Evolutionary conservation across 2,329 filamentous ascomycete species (phyloP).

Genomic region (Pestalotiopsis sp.): DNA sequence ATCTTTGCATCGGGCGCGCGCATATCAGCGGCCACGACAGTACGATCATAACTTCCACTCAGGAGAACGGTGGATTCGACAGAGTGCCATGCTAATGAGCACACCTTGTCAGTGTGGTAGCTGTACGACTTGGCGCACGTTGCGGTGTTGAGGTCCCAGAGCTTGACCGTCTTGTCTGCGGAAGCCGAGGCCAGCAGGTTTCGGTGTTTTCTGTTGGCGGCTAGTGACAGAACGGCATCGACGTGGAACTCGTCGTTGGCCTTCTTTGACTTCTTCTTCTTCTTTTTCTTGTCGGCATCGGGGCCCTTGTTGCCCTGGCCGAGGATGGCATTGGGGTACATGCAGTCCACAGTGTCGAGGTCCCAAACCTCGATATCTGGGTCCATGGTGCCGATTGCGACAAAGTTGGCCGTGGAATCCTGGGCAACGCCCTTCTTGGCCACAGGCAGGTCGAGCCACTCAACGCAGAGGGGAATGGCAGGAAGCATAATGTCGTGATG

Average conservation of each 20-base stretch:
- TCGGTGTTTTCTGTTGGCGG: slow-evolving; percentile 89
- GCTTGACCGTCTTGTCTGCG: slow-evolving; percentile 94
- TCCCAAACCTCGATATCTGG: slow-evolving; percentile 99
- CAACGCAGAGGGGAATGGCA: slow-evolving; percentile 90
- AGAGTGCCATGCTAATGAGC: slow-evolving; percentile 91
- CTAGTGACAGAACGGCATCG: slow-evolving; percentile 87
- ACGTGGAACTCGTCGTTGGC: slow-evolving; percentile 92
- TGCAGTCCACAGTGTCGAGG: slow-evolving; percentile 91
- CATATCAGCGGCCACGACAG: slow-evolving; percentile 95
- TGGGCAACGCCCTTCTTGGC: slow-evolving; percentile 66
- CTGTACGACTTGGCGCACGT: slow-evolving; percentile 95
- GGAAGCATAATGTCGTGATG: slow-evolving; percentile 99
- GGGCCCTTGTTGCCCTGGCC: slow-evolving; percentile 67
- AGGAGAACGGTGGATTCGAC: slow-evolving; percentile 85
- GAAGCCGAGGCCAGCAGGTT: slow-evolving; percentile 94
- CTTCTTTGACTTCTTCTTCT: slow-evolving; percentile 88
- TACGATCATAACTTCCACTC: slow-evolving; percentile 93
- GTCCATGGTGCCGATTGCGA: slow-evolving; percentile 95
- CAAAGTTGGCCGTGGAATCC: slow-evolving; percentile 81
- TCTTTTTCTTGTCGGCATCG: slow-evolving; percentile 72
- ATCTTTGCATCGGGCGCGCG: slow-evolving; percentile 81
- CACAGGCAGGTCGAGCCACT: slow-evolving; percentile 94
- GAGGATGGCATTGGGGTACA: slow-evolving; percentile 97
- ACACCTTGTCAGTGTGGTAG: slow-evolving; percentile 97
- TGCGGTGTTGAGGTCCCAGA: slow-evolving; percentile 93